Evolutionary conservation across 2,329 filamentous ascomycete genomes (phyloP).

Genomic region (Chrysoporthe deuterocubensis): DNA sequence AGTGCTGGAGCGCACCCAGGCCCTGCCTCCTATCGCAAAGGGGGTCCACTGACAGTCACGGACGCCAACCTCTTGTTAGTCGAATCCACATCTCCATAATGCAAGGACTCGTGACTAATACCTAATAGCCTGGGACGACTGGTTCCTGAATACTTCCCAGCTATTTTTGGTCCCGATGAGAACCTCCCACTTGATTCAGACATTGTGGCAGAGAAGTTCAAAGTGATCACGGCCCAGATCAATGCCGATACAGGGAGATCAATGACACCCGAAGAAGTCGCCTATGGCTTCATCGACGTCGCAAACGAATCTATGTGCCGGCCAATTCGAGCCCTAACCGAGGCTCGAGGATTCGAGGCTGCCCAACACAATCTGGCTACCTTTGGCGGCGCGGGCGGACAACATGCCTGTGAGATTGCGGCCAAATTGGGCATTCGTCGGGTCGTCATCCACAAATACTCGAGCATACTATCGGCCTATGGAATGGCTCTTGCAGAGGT

Average conservation of each 20-base stretch:
- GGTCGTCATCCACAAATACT: conserved; percentile 80
- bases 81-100: not conserved
- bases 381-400: conserved; percentile 62
- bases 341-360: conserved; percentile 85
- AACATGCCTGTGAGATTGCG: conserved; percentile 83
- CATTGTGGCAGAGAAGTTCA: conserved; percentile 52
- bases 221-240: conserved; percentile 73
- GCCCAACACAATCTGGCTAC: conserved; percentile 76
- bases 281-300: conserved; percentile 82
- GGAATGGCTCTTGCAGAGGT: conserved; percentile 88
- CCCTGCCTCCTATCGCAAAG: conserved; percentile 84
- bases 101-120: not conserved
- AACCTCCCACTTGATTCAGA: conserved; percentile 66
- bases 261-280: conserved; percentile 78
- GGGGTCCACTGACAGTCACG: conserved; percentile 80
- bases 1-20: conserved; percentile 78
- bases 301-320: conserved; percentile 86
- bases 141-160: conserved; percentile 84
- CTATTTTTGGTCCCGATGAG: conserved; percentile 87
- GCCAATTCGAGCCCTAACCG: conserved; percentile 82
- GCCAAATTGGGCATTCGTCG: conserved; percentile 78
- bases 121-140: conserved; percentile 65
- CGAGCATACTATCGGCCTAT: conserved; percentile 81
- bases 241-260: conserved; percentile 71
- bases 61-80: conserved; percentile 74